A percentile compares a stretch with the other conserved stretches of the same genome.
Evolutionary conservation across 2,329 filamentous ascomycete genomes (phyloP).

Genomic region (Sphaerulina vaccinii): DNA sequence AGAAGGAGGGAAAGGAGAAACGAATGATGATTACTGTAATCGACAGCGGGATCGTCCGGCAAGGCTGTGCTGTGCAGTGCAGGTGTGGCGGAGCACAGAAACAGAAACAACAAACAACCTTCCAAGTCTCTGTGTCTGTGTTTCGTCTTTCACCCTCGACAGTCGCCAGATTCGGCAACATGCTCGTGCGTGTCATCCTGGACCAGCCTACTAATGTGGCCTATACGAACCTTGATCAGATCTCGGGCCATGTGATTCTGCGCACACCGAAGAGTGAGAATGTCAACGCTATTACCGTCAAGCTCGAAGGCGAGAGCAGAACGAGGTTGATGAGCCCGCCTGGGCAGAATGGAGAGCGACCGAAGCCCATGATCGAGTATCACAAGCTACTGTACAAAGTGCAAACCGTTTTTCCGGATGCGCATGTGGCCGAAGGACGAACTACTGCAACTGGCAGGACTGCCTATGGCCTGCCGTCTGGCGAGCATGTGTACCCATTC

Average conservation of each 20-base stretch:
- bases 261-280: slow-evolving; percentile 46
- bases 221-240: slow-evolving; percentile 71
- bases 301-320: slow-evolving; percentile 76
- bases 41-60: too few species aligned
- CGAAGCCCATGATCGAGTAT: slow-evolving; percentile 50
- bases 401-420: slow-evolving; percentile 54
- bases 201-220: slow-evolving; percentile 33
- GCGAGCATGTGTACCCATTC: slow-evolving; percentile 75
- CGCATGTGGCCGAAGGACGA: slow-evolving; percentile 39
- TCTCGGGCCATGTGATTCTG: slow-evolving; percentile 58
- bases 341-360: slow-evolving; percentile 44
- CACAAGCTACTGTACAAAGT: slow-evolving; percentile 71
- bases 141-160: too few species aligned
- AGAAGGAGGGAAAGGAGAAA: too few species aligned
- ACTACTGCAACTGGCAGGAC: slow-evolving; percentile 35
- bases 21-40: too few species aligned
- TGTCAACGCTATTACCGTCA: slow-evolving; percentile 65
- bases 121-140: too few species aligned
- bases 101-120: too few species aligned
- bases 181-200: slow-evolving; percentile 21
- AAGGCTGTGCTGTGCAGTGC: too few species aligned
- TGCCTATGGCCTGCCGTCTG: slow-evolving; percentile 62
- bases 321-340: slow-evolving; percentile 60
- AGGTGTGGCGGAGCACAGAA: too few species aligned
- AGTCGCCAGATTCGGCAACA: neutral